Evolutionary conservation across 169 alveolate genomes (phyloP), one percentile per base, ranked within the genome.

Genomic region (Babesia sp.): DNA sequence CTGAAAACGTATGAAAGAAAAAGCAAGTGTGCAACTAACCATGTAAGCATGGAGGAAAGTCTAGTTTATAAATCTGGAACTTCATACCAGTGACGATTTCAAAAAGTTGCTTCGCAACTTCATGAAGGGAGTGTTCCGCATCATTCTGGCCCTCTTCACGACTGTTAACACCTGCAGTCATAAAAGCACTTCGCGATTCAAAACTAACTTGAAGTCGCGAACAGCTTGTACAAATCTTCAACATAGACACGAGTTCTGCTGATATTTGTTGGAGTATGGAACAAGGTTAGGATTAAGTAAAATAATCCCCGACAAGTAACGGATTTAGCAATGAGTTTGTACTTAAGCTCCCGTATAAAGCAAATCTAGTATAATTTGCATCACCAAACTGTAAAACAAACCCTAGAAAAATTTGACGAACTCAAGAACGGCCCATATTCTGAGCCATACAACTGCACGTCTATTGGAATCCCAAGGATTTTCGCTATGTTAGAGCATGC

Each of bases 221-320:
- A 79, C 26, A 79, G 77, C 55, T 72, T 81, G 33, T 77, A 81
- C 51, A 71, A 36, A 42, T 81, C 84, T 67, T 81, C 89, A 20
- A 81, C 89, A 53, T 73, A 73, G 7, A 60, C 68, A n/a, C 82
- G 60, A 18, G 85, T 68, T 58, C 89, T 50, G n/a, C 70, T 61
- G 11, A 73, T 63, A 54, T 81, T 83, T 61, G 87, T 76, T 2
- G 93, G 93, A 14, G 88, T 82, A 64, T 85, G 84, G 63, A 89
- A 89, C 59, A 89, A 56, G 24, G 88, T 80, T 33, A 85, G 68
- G 1, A 89, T 71, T 3, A 89, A 69, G 45, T 85, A 89, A 46
- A 89, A 89, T 16, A 89, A 71, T 0, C 93, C 93, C 57, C 86
- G 81, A 51, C 93, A 89, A 22, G 66, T 57, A 20, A 89, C 73